Evolutionary conservation across 257 asterid species (phyloP), one percentile per base, ranked within the genome.

Genomic region (Penstemon newberryi): DNA sequence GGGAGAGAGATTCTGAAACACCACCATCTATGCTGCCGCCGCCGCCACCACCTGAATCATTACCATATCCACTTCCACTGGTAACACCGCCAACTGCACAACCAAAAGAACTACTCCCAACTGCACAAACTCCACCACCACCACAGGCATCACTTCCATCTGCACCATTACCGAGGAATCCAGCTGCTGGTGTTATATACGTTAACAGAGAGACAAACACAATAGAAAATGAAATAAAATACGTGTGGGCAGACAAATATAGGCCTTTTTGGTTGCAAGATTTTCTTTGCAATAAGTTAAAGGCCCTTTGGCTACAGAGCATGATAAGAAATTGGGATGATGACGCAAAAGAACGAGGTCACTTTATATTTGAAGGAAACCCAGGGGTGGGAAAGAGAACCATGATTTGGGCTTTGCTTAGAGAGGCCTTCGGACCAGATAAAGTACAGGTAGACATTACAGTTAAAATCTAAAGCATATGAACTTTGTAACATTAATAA

Each of bases 381-480:
- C 86, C 92, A 9, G 97, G 97, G 37, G 96, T 88, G 66, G 96
- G 97, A 18, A 90, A 90, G 85, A 86, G 86, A 77, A 90, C 97
- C 73, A 88, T 90, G 97, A 83, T 88, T 66, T 74, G 82, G 89
- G 93, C 97, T 15, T 60, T 83, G 66, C 96, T 90, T 51, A 80
- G 86, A 38, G 90, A 86, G 80, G 76, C 77, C 56, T 84, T 74
- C 60, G 93, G 91, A 71, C 59, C 59, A 36, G 86, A 87, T 45
- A 77, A 83, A 61, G 73, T 87, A 54, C 82, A 89, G 96, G 96
- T 89, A 74, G 54, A 49, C 7, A 33, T 42, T 33, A 51, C 42
- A 43, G 11, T 53, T 38, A 13, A 54, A 70, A 36, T 67, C 61
- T 60, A 51, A 12, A 25, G 45, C 49, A 25, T 5, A 63, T 63